Evolutionary conservation across 768 basidiomycete species (phyloP).

Genomic region (Boletus vinaceobasis): DNA sequence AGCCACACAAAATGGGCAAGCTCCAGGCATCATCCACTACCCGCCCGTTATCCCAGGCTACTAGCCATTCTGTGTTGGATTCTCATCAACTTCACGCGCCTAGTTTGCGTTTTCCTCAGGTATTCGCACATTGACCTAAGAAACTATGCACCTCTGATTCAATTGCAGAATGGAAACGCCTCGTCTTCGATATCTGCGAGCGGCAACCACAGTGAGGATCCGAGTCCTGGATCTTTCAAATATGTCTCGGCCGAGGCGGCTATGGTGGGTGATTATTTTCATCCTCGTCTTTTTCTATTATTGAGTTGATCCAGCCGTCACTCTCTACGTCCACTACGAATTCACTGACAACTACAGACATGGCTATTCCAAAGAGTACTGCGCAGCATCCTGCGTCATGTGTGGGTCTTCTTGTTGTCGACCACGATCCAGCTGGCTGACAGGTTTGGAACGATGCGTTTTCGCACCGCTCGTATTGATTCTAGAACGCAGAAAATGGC

Average conservation of each 20-base stretch:
- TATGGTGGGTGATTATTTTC: slow-evolving; percentile 15
- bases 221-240: slow-evolving; percentile 8
- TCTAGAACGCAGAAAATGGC: slow-evolving; percentile 8
- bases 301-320: slow-evolving; percentile 12
- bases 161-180: slow-evolving; percentile 11
- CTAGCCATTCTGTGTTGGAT: slow-evolving; percentile 5
- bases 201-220: neutral
- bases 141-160: slow-evolving; percentile 12
- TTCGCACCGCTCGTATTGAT: neutral
- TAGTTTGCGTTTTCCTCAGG: slow-evolving; percentile 8
- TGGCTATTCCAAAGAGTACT: slow-evolving; percentile 14
- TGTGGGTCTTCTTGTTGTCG: slow-evolving; percentile 10
- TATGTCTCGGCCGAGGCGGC: slow-evolving; percentile 3
- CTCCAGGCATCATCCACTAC: slow-evolving; percentile 1
- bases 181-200: slow-evolving; percentile 14
- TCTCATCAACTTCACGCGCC: slow-evolving; percentile 13
- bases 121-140: slow-evolving; percentile 5
- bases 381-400: neutral
- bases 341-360: slow-evolving; percentile 1
- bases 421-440: neutral
- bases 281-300: neutral
- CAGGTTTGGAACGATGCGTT: neutral
- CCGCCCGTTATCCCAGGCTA: slow-evolving; percentile 3
- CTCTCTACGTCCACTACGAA: slow-evolving; percentile 1
- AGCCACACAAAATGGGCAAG: slow-evolving; percentile 13